Percentiles rank a stretch among this genome's conserved stretches.
phyloP scores from a whole-genome alignment of 495 filamentous ascomycete genomes.

The Aspergillus indologenus region DNA sequence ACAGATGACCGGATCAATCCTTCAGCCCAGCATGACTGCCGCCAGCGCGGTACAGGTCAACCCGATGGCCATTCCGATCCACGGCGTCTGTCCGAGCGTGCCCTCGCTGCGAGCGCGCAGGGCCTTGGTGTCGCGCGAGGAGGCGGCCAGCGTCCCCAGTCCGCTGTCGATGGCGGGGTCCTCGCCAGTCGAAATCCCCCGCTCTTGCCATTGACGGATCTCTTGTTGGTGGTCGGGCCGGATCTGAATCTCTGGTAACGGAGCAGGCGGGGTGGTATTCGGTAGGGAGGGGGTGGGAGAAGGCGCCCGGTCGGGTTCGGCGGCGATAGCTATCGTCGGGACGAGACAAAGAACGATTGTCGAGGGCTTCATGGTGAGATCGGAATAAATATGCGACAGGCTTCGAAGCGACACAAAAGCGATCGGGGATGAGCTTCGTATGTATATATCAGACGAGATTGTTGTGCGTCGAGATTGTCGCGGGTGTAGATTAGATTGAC shows the following conservation, averaged over 20 bases:
- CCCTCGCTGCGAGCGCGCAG: constrained; percentile 44
- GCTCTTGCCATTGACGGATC: constrained; percentile 13
- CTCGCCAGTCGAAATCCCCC: constrained; percentile 1
- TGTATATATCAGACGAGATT: neutral
- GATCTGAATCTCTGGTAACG: constrained; percentile 25
- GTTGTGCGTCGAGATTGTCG: neutral
- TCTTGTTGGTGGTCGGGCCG: constrained; percentile 8
- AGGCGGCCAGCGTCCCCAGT: constrained; percentile 21
- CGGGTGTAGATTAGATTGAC: neutral
- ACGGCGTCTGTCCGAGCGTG: constrained; percentile 44
- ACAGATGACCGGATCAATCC: neutral
- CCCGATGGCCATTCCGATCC: constrained; percentile 50
- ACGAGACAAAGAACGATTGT: constrained; percentile 30
- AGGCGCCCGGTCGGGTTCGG: constrained; percentile 21
- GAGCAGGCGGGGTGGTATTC: constrained; percentile 26
- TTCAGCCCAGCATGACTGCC: constrained; percentile 44
- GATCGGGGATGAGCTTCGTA: neutral
- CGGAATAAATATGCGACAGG: neutral
- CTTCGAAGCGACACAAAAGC: neutral
- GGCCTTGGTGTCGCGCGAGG: constrained; percentile 20
- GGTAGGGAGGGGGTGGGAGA: constrained; percentile 25
- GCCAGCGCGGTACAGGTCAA: constrained; percentile 44
- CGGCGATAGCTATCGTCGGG: constrained; percentile 33
- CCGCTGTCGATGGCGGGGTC: constrained; percentile 13
- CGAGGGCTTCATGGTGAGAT: constrained; percentile 33